Percentiles rank a stretch among this genome's conserved stretches.
Conservation (phyloP, 176 grass and related monocot genomes). For the Lolium perenne region DNA sequence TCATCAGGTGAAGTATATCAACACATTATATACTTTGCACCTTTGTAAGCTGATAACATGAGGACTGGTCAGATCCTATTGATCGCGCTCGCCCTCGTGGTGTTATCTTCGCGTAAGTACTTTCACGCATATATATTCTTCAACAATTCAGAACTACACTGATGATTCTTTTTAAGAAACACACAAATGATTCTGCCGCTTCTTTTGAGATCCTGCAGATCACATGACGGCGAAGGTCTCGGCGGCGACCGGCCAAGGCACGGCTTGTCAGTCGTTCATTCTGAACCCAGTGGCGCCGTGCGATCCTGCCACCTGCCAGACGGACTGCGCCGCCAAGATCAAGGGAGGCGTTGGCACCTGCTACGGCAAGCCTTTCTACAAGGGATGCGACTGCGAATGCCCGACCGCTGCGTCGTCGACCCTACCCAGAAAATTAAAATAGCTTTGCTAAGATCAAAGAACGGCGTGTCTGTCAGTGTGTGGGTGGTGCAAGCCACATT, state of each 20-base stretch:
- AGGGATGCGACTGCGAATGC: slow-evolving; percentile 46
- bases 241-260: not conserved
- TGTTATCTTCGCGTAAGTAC: slow-evolving; percentile 26
- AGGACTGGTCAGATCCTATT: not conserved
- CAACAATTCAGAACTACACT: not conserved
- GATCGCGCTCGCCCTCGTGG: slow-evolving; percentile 29
- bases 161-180: too few species aligned
- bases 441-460: not conserved
- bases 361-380: not conserved
- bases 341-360: slow-evolving; percentile 23
- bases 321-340: not conserved
- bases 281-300: slow-evolving; percentile 10
- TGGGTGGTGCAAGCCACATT: not conserved
- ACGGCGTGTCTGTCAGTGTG: not conserved
- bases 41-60: not conserved
- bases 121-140: not conserved
- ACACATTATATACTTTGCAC: not conserved
- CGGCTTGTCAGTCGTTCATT: not conserved
- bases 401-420: not conserved
- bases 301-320: not conserved
- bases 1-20: not conserved
- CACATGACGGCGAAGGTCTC: not conserved
- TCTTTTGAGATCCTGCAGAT: not conserved
- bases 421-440: not conserved
- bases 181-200: not conserved